Percentiles rank a stretch among this genome's conserved stretches.
Evolutionary conservation across 176 grass and related monocot species (phyloP).

Genomic region (Lolium perenne): DNA sequence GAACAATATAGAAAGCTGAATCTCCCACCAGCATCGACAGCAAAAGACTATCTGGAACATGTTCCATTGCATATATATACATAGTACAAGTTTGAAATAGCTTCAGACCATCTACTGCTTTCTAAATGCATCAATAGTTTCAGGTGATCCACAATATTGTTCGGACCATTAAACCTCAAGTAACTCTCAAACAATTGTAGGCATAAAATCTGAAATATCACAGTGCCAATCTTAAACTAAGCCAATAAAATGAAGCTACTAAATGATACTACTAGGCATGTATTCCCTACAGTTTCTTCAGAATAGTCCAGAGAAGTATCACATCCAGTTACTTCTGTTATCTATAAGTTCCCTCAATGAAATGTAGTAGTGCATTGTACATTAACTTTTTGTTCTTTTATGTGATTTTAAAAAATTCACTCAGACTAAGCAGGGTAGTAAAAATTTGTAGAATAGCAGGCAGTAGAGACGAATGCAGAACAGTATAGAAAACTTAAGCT

Average conservation of each 20-base stretch:
- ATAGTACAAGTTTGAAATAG: not conserved
- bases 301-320: not conserved
- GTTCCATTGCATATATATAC: not conserved
- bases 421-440: not conserved
- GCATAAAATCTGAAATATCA: not conserved
- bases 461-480: not conserved
- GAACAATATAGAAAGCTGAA: not conserved
- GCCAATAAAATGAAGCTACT: no score
- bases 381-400: not conserved
- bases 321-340: not conserved
- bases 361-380: not conserved
- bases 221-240: no score
- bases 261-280: no score
- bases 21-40: not conserved
- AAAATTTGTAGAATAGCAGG: not conserved
- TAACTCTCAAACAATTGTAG: not conserved
- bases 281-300: not conserved
- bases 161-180: no score
- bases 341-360: not conserved
- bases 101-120: not conserved
- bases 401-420: not conserved
- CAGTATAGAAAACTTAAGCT: not conserved
- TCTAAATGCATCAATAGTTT: no score
- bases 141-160: no score
- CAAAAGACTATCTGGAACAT: not conserved